Base-by-base conservation (phyloP, 1,284 basidiomycete genomes). In the Ceratobasidium sp. region DNA sequence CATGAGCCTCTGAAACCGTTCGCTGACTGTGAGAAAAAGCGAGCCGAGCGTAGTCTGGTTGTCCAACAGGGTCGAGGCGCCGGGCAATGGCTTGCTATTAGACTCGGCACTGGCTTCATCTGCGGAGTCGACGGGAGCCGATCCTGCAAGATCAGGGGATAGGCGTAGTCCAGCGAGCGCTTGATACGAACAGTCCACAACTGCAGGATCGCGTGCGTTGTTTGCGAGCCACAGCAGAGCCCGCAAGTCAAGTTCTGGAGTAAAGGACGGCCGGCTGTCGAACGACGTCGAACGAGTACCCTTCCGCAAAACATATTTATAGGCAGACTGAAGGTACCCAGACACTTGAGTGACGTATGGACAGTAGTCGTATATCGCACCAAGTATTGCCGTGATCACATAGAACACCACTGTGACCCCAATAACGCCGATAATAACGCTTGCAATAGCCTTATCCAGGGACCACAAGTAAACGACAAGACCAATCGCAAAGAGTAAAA, bases 401-500 rank as follows among this genome's bases (percentile, higher is more conserved):
- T 65, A 65, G 42, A 65, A 65, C 1, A 47, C 8, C n/a, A 26
- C 23, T 17, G 63, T 45, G 1, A 65, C 17, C 3, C 63, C 63
- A 5, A 28, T 49, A 1, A 65, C 45, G 1, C n/a, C 37, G n/a
- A 28, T 42, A 45, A 65, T 65, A 10, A 49, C 13, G 6, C 4
- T 31, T 37, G 75, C 49, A 28, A 65, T 49, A 13, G 39, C 47
- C 10, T 28, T 26, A 28, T 75, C 33, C 0, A 75, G 17, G 15
- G 10, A 13, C 58, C 58, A 75, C 5, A 75, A 35, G 23, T 45
- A 75, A 13, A 51, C 10, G 8, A 65, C 60, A 6, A 54, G 26
- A 1, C 73, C 73, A 28, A 42, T 17, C 8, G 63, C 23, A n/a
- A 75, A 75, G 5, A 75, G 60, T 33, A 51, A 6, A 28, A 75